Conservation (phyloP, 192 early-diverging fungal species). For the Backusella sp. region DNA sequence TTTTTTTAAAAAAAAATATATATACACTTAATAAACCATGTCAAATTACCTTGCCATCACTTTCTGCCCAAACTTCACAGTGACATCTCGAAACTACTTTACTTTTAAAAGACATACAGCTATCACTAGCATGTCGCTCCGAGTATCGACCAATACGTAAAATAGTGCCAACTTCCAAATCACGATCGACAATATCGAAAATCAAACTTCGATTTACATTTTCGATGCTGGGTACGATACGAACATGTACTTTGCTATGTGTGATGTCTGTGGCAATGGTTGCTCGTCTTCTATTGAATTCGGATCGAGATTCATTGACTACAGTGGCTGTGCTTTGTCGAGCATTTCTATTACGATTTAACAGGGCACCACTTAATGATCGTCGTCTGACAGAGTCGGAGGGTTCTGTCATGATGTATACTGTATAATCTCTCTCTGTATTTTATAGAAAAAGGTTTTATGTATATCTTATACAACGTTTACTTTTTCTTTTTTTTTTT, state of each 20-base stretch:
- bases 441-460: not conserved
- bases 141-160: slow-evolving; percentile 59
- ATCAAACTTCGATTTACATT: slow-evolving; percentile 49
- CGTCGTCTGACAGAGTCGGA: slow-evolving; percentile 11
- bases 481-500: not conserved
- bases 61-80: slow-evolving; percentile 80
- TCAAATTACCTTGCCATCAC: slow-evolving; percentile 41
- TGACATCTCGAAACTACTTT: slow-evolving; percentile 86
- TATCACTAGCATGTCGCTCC: slow-evolving; percentile 51
- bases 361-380: slow-evolving; percentile 11
- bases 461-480: not conserved
- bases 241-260: slow-evolving; percentile 38
- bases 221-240: slow-evolving; percentile 45
- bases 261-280: not conserved
- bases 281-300: not conserved
- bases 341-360: not conserved
- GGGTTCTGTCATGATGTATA: not conserved
- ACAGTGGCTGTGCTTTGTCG: not conserved
- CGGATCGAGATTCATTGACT: not conserved
- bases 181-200: slow-evolving; percentile 61
- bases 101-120: slow-evolving; percentile 63
- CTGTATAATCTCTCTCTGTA: not conserved
- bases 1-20: not conserved
- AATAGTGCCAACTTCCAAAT: slow-evolving; percentile 44
- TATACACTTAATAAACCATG: not conserved